Conservation (phyloP, 2,329 filamentous ascomycete species). For the Alternaria triticimaculans region DNA sequence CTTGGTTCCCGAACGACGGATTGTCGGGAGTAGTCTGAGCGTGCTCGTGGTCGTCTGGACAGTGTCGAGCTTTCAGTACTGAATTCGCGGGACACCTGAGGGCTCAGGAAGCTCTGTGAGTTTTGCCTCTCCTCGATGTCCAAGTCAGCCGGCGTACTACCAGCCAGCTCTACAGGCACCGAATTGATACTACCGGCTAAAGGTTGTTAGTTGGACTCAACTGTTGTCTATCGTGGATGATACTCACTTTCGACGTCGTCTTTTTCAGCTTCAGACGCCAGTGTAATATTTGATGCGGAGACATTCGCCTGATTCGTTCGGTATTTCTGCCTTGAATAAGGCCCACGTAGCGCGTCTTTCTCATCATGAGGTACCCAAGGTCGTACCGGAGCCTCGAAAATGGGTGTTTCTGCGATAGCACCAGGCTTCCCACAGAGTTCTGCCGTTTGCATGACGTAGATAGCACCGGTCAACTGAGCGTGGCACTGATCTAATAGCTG, state of each 20-base stretch:
- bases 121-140: slow-evolving; percentile 16
- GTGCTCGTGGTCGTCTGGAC: slow-evolving; percentile 1
- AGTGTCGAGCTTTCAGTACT: not conserved
- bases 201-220: slow-evolving; percentile 5
- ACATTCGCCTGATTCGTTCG: slow-evolving; percentile 28
- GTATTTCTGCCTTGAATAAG: slow-evolving; percentile 32
- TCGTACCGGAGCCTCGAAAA: slow-evolving; percentile 27
- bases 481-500: slow-evolving; percentile 32
- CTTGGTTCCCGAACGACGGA: not conserved
- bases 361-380: slow-evolving; percentile 27
- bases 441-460: slow-evolving; percentile 36
- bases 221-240: not conserved
- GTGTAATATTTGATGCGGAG: slow-evolving; percentile 28
- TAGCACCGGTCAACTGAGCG: slow-evolving; percentile 33
- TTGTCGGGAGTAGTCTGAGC: slow-evolving; percentile 1
- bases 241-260: slow-evolving; percentile 24
- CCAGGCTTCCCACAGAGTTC: slow-evolving; percentile 27
- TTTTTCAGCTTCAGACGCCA: slow-evolving; percentile 21
- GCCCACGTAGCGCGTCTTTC: slow-evolving; percentile 23
- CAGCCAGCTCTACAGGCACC: slow-evolving; percentile 33
- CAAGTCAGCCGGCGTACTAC: slow-evolving; percentile 36
- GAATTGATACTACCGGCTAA: slow-evolving; percentile 24
- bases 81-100: not conserved
- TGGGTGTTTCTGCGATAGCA: slow-evolving; percentile 17
- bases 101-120: slow-evolving; percentile 9